Conservation (phyloP, 345 rosid species). For the Acer negundo region DNA sequence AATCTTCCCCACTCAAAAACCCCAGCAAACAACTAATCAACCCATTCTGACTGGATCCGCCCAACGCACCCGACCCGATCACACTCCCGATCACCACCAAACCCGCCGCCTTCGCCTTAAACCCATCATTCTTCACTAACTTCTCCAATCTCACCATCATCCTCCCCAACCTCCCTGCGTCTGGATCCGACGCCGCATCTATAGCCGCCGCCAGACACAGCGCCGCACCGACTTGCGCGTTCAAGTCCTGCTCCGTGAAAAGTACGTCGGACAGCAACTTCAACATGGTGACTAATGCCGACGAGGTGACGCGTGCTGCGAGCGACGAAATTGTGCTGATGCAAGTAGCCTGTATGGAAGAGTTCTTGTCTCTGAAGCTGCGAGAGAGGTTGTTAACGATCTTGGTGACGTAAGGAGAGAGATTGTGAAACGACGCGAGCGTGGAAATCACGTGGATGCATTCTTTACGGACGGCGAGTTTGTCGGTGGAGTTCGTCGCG, state of each 20-base stretch:
- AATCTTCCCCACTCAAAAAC: conserved; percentile 68
- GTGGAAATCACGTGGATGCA: conserved; percentile 69
- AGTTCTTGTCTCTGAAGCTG: conserved; percentile 83
- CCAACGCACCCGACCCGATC: conserved; percentile 73
- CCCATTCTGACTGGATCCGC: conserved; percentile 37
- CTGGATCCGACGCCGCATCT: conserved; percentile 71
- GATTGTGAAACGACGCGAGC: conserved; percentile 54
- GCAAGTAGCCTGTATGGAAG: conserved; percentile 71
- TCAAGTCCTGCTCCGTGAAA: conserved; percentile 83
- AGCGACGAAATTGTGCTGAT: conserved; percentile 62
- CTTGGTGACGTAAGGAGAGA: conserved; percentile 66
- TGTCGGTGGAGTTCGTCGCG: conserved; percentile 71
- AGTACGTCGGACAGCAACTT: conserved; percentile 77
- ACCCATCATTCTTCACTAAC: conserved; percentile 63
- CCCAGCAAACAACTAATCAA: conserved; percentile 63
- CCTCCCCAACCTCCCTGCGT: conserved; percentile 53
- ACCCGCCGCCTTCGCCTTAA: conserved; percentile 76
- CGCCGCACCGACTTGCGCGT: conserved; percentile 83
- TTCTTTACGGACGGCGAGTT: conserved; percentile 70
- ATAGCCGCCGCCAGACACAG: conserved; percentile 85
- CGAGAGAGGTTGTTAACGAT: conserved; percentile 63
- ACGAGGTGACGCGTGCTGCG: conserved; percentile 55
- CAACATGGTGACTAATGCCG: conserved; percentile 62
- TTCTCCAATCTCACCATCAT: conserved; percentile 65
- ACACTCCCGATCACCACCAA: conserved; percentile 82